phyloP scores from a whole-genome alignment of 2,329 filamentous ascomycete species.

The Stemphylium beticola region DNA sequence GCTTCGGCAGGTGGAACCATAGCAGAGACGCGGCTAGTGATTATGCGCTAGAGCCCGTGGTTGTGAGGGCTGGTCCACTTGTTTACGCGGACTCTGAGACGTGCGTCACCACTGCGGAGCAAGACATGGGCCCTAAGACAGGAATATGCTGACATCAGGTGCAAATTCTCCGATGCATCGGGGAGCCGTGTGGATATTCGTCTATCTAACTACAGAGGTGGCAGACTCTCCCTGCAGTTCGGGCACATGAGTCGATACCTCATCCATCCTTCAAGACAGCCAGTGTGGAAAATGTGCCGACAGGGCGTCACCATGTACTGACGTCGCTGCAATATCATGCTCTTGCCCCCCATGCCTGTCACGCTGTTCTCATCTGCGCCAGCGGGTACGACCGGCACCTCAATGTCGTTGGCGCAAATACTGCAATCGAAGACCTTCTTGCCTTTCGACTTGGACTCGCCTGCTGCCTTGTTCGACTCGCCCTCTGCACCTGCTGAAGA shows the following conservation, averaged over 20 bases:
- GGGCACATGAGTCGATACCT: constrained; percentile 90
- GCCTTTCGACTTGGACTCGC: constrained; percentile 59
- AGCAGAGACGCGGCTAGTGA: background rate
- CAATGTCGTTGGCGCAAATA: constrained; percentile 90
- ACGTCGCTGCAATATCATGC: constrained; percentile 75
- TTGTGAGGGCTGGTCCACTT: background rate
- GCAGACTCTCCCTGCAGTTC: constrained; percentile 88
- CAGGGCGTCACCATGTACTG: constrained; percentile 98
- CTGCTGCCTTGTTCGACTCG: constrained; percentile 33
- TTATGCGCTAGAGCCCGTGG: background rate
- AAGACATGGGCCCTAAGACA: background rate
- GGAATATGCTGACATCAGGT: background rate
- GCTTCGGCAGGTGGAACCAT: background rate
- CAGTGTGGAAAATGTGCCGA: constrained; percentile 91
- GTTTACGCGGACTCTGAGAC: constrained; percentile 5
- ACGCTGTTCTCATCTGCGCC: constrained; percentile 40
- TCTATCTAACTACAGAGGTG: constrained; percentile 69
- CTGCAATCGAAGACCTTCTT: constrained; percentile 82
- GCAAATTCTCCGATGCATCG: background rate
- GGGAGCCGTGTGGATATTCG: background rate
- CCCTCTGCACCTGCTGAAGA: constrained; percentile 15
- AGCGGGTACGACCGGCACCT: constrained; percentile 79
- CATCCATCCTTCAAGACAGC: constrained; percentile 96
- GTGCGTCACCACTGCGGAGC: constrained; percentile 1
- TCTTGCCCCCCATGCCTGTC: constrained; percentile 52